Base-by-base conservation (phyloP, 139 green algal species). In the Coelastrella sp. region DNA sequence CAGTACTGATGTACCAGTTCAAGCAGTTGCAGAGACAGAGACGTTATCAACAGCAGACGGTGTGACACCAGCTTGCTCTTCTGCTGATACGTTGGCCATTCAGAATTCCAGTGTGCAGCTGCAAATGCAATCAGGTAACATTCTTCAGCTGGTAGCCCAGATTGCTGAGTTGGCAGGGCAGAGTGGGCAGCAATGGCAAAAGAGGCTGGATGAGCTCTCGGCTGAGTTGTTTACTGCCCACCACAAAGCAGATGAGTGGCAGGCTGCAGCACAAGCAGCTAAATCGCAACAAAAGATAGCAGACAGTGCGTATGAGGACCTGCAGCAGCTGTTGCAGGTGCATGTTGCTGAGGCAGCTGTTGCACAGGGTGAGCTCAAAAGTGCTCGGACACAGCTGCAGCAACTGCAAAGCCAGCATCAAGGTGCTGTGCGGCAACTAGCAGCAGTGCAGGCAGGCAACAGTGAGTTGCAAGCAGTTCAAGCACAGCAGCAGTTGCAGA, bases 181-280 rank as follows among this genome's bases (percentile, higher is more conserved):
- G 11, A 63, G 41, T 27, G 41, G 71, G 27, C 45, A 79, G 38
- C 30, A 80, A n/a, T 48, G 48, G 38, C 45, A 67, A 48, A 27
- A 67, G 72, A 43, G 66, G 48, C 48, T 80, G 5, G 72, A 80
- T 43, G 45, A 80, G 17, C 30, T 79, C 19, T 79, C 71, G 30
- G 41, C 71, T 21, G n/a, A 80, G 71, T 41, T 79, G 41, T 25
- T 63, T 21, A 41, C 27, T 0, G 19, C 71, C 15, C 32, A 37
- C 13, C 25, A 23, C 8, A 38, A 77, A 34, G 68, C 23, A n/a
- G 38, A 77, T 38, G 57, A 48, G 43, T 79, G 71, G 71, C 40
- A 62, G 32, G 30, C 71, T 41, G 41, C 45, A 30, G 72, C 72
- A 25, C 30, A 64, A 30, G 17, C 13, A 25, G 45, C 30, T 2